These are phyloP conservation scores for Alternaria brassicae DNA, from an alignment of 2,329 filamentous ascomycete genomes.

Conservation along the genomic window DNA sequence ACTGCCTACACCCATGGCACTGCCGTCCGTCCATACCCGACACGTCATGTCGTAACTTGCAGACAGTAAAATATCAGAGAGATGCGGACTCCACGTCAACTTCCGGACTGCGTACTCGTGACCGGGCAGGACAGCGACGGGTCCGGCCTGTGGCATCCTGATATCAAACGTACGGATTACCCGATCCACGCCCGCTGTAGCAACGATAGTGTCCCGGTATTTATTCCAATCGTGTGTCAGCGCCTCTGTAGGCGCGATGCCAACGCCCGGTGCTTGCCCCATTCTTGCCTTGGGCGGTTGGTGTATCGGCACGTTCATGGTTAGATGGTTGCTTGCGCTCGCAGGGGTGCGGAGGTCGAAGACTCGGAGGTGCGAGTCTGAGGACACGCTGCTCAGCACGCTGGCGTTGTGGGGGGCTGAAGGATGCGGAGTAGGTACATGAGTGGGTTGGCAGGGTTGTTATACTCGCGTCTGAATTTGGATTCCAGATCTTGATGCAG, in stretches of 20 bases:
- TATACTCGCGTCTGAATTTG: conserved; percentile 74
- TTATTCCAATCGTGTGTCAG: conserved; percentile 99
- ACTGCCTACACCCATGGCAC: conserved; percentile 53
- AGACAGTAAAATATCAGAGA: conserved; percentile 84
- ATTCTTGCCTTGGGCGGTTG: conserved; percentile 64
- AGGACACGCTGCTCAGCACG: conserved; percentile 84
- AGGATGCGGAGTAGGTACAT: conserved; percentile 93
- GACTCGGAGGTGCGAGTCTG: conserved; percentile 86
- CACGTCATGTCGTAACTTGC: conserved; percentile 99
- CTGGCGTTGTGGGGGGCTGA: conserved; percentile 80
- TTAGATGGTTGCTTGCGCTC: conserved; percentile 86
- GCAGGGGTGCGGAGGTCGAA: conserved; percentile 91
- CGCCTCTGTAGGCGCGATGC: conserved; percentile 75
- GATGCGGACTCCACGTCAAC: conserved; percentile 90
- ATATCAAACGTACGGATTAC: conserved; percentile 91
- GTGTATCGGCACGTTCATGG: conserved; percentile 83
- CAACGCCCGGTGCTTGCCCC: conserved; percentile 50
- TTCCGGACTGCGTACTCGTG: conserved; percentile 91
- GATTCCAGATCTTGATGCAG: conserved; percentile 94
- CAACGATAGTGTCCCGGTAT: conserved; percentile 83
- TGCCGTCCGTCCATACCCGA: conserved; percentile 89
- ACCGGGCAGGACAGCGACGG: conserved; percentile 76
- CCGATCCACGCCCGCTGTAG: conserved; percentile 87
- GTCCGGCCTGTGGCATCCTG: conserved; percentile 74
- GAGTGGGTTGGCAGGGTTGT: conserved; percentile 88